Evolutionary conservation across 2,329 filamentous ascomycete genomes (phyloP).

Genomic region (Ustulina deusta): DNA sequence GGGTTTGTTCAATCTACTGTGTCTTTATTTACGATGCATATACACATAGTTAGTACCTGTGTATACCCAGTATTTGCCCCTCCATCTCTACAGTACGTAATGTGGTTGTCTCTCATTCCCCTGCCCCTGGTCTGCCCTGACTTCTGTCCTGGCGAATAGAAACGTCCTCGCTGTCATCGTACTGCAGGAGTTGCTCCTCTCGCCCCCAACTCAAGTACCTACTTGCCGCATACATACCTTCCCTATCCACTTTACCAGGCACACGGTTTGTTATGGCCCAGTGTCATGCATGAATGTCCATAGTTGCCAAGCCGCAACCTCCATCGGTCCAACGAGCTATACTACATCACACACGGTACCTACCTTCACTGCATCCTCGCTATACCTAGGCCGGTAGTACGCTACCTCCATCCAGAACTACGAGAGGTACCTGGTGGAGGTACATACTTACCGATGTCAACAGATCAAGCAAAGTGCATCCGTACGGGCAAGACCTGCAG

Average conservation of each 20-base stretch:
- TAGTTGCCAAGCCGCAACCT: conserved; percentile 36
- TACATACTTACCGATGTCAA: no score
- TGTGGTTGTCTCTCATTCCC: conserved; percentile 11
- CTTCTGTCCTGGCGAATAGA: conserved; percentile 9
- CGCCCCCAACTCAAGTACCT: conserved; percentile 2
- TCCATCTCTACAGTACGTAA: no score
- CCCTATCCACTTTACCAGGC: conserved; percentile 43
- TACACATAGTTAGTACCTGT: no score
- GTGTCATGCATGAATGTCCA: conserved; percentile 37
- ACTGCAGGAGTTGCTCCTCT: conserved; percentile 1
- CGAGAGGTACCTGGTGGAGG: no score
- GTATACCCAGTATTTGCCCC: no score
- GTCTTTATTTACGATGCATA: no score
- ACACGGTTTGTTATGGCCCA: conserved; percentile 35
- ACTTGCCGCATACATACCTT: neutral
- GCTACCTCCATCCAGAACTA: no score
- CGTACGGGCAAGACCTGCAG: neutral
- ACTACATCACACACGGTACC: neutral
- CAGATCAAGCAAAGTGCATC: neutral
- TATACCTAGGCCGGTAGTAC: no score
- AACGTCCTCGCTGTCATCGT: conserved; percentile 4
- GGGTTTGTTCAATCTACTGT: no score
- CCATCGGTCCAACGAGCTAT: conserved; percentile 3
- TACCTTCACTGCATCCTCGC: no score
- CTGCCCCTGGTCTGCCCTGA: neutral